Evolutionary conservation across 148 eudicot genomes (phyloP).

Genomic region (Camellia lanceoleosa): DNA sequence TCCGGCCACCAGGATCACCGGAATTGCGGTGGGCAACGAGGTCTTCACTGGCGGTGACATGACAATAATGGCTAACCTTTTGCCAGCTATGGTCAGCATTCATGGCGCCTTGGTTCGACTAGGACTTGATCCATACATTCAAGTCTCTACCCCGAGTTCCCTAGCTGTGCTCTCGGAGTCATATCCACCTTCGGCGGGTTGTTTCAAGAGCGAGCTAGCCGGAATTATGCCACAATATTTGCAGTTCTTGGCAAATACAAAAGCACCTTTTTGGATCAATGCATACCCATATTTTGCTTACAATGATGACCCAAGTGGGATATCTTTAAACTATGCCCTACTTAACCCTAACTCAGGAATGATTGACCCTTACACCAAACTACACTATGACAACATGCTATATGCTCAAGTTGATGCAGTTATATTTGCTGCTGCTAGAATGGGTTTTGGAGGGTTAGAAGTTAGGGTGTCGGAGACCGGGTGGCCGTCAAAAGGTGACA

Average conservation of each 20-base stretch:
- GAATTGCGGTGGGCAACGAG: constrained; percentile 78
- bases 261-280: constrained; percentile 26
- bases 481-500: constrained; percentile 20
- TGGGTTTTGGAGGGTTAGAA: constrained; percentile 20
- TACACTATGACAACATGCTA: constrained; percentile 26
- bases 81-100: constrained; percentile 67
- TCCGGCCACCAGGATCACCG: constrained; percentile 74
- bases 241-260: constrained; percentile 36
- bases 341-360: constrained; percentile 20
- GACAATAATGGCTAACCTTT: constrained; percentile 36
- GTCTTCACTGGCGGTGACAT: constrained; percentile 59
- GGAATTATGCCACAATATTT: constrained; percentile 47
- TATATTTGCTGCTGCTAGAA: constrained; percentile 14
- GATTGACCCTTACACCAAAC: constrained; percentile 18
- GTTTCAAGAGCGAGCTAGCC: constrained; percentile 44
- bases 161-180: constrained; percentile 55
- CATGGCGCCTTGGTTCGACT: constrained; percentile 45
- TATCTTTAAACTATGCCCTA: constrained; percentile 20
- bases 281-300: constrained; percentile 29
- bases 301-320: constrained; percentile 12
- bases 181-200: constrained; percentile 73
- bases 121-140: constrained; percentile 41
- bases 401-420: constrained; percentile 27
- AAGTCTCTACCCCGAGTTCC: constrained; percentile 62
- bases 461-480: constrained; percentile 23